Conservation (phyloP, 116 monocot species). For the Phalaenopsis hybrid region DNA sequence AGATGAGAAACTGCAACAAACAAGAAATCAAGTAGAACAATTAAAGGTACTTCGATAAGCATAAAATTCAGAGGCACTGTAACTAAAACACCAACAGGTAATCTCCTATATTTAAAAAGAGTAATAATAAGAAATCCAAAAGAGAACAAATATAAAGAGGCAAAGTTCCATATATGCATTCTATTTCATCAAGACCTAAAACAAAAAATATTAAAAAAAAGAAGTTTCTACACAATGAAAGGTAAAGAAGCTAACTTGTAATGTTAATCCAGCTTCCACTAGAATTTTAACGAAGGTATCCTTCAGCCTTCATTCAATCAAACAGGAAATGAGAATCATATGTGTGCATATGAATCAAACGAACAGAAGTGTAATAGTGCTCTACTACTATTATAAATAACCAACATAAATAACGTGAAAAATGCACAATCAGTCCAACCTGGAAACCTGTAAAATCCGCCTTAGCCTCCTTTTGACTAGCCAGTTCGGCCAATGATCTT, state of each 20-base stretch:
- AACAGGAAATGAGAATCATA: too few species aligned
- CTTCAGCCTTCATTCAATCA: neutral
- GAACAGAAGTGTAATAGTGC: too few species aligned
- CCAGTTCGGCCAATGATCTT: constrained; percentile 47
- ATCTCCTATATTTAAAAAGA: neutral
- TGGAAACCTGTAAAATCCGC: constrained; percentile 50
- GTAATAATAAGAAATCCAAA: neutral
- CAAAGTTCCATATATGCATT: neutral
- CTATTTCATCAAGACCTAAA: neutral
- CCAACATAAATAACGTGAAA: too few species aligned
- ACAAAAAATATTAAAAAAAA: neutral
- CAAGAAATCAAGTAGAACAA: too few species aligned
- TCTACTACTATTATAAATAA: too few species aligned
- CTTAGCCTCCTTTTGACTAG: constrained; percentile 49
- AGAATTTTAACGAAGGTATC: neutral
- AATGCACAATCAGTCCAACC: constrained; percentile 26
- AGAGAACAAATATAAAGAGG: neutral
- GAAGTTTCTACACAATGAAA: neutral
- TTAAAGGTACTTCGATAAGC: neutral
- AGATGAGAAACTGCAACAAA: too few species aligned
- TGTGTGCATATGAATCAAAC: too few species aligned
- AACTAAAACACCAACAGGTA: neutral
- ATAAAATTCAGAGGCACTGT: neutral
- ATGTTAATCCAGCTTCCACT: neutral
- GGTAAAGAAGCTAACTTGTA: neutral